Evolutionary conservation across 139 green algal genomes (phyloP).

Genomic region (Dunaliella primolecta): DNA sequence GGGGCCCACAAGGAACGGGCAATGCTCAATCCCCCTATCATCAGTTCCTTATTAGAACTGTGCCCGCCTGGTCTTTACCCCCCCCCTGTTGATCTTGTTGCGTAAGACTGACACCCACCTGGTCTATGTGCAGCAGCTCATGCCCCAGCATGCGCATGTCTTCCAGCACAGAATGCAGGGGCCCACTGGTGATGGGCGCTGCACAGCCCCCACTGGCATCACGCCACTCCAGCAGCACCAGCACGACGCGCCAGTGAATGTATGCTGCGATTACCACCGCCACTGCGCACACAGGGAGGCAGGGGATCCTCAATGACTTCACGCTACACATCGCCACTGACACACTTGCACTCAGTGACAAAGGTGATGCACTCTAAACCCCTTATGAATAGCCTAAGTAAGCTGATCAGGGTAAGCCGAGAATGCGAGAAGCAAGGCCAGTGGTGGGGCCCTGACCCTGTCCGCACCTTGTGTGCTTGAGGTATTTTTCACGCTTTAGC

Average conservation of each 20-base stretch:
- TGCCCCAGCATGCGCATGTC: constrained; percentile 12
- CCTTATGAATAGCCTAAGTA: too few relatives aligned
- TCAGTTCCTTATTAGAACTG: too few relatives aligned
- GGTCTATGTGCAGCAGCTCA: constrained; percentile 15
- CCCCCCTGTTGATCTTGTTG: too few relatives aligned
- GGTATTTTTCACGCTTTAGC: too few relatives aligned
- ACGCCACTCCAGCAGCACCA: constrained; percentile 67
- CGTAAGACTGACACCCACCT: constrained; percentile 16
- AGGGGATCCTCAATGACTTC: not conserved
- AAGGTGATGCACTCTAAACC: too few relatives aligned
- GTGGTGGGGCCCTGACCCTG: too few relatives aligned
- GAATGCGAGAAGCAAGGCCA: too few relatives aligned
- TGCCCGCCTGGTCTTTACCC: too few relatives aligned
- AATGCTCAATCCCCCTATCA: not conserved
- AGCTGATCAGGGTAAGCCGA: too few relatives aligned
- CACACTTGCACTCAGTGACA: too few relatives aligned
- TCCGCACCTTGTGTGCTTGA: too few relatives aligned
- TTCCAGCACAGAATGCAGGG: not conserved
- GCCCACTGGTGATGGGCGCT: not conserved
- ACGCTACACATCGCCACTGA: too few relatives aligned
- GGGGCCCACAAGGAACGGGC: not conserved
- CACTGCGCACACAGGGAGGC: constrained; percentile 8
- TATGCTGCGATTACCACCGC: constrained; percentile 47
- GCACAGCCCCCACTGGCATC: constrained; percentile 68
- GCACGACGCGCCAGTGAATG: constrained; percentile 47